Percentiles rank a stretch among this genome's conserved stretches.
These are phyloP conservation scores for Globisporangium spinosum DNA, from an alignment of 352 stramenopile genomes.

Conservation along the genomic window DNA sequence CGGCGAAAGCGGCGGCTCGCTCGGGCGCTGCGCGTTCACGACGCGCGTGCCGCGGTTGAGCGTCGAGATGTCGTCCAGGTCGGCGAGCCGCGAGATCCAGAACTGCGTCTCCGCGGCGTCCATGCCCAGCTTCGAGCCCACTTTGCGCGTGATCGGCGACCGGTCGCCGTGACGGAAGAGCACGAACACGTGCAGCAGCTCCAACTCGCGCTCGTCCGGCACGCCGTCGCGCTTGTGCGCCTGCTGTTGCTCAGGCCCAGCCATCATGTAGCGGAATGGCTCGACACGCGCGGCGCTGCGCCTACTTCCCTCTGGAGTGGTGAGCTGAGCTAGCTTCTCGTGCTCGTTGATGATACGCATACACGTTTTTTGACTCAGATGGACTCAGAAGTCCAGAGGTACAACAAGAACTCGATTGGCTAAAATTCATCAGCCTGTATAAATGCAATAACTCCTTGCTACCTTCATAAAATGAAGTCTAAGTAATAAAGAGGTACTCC, in stretches of 20 bases:
- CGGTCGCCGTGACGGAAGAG: conserved; percentile 78
- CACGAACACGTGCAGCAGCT: conserved; percentile 61
- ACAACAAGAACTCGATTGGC: not conserved
- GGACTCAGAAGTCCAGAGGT: not conserved
- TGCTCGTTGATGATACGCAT: conserved; percentile 11
- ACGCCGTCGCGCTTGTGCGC: not conserved
- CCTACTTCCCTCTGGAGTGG: not conserved
- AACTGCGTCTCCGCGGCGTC: conserved; percentile 44
- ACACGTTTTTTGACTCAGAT: not conserved
- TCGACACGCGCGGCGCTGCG: not conserved
- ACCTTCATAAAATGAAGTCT: no score
- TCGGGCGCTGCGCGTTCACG: conserved; percentile 21
- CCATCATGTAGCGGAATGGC: conserved; percentile 3
- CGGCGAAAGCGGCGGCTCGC: conserved; percentile 30
- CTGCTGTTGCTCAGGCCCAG: not conserved
- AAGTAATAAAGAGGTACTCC: no score
- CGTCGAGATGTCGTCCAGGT: conserved; percentile 35
- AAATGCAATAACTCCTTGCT: no score
- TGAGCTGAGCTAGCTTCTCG: not conserved
- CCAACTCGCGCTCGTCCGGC: conserved; percentile 20
- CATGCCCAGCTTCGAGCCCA: conserved; percentile 47
- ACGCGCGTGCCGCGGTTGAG: conserved; percentile 51
- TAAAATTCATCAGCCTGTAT: not conserved
- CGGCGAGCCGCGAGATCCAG: conserved; percentile 52
- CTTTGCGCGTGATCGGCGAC: conserved; percentile 60